Percentiles rank a stretch among this genome's conserved stretches.
phyloP scores from a whole-genome alignment of 2,329 filamentous ascomycete species.

The Teratosphaeria viscida region DNA sequence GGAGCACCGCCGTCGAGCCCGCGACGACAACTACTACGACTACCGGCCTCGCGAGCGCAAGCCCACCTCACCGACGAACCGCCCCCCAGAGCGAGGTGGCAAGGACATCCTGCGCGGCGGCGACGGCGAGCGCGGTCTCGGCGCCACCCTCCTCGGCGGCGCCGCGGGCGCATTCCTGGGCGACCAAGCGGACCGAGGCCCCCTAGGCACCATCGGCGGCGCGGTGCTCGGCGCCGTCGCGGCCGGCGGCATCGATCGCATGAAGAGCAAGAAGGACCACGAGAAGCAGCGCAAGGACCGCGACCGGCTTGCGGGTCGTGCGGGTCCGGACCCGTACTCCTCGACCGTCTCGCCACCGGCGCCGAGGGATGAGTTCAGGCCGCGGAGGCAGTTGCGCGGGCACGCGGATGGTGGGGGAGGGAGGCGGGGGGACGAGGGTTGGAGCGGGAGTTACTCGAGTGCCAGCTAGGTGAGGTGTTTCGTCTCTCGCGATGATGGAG shows the following conservation, averaged over 20 bases:
- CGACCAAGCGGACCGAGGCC: conserved; percentile 10
- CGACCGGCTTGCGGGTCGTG: neutral
- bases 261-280: conserved; percentile 16
- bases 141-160: conserved; percentile 17
- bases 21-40: conserved; percentile 1
- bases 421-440: neutral
- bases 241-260: conserved; percentile 14
- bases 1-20: neutral
- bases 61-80: neutral
- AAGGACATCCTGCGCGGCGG: conserved; percentile 15
- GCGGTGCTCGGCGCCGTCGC: conserved; percentile 18
- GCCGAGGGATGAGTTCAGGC: conserved; percentile 4
- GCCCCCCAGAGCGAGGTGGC: conserved; percentile 2
- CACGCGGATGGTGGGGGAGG: neutral
- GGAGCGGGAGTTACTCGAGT: neutral
- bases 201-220: conserved; percentile 17
- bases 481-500: neutral
- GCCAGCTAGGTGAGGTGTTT: neutral
- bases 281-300: conserved; percentile 6
- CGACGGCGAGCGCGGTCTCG: conserved; percentile 16
- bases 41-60: conserved; percentile 3
- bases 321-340: conserved; percentile 6
- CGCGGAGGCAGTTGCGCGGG: neutral
- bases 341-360: neutral
- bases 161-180: conserved; percentile 19